Evolutionary conservation across 139 green algal species (phyloP), one percentile per base, ranked within the genome.

Genomic region (Tetraselmis striata): DNA sequence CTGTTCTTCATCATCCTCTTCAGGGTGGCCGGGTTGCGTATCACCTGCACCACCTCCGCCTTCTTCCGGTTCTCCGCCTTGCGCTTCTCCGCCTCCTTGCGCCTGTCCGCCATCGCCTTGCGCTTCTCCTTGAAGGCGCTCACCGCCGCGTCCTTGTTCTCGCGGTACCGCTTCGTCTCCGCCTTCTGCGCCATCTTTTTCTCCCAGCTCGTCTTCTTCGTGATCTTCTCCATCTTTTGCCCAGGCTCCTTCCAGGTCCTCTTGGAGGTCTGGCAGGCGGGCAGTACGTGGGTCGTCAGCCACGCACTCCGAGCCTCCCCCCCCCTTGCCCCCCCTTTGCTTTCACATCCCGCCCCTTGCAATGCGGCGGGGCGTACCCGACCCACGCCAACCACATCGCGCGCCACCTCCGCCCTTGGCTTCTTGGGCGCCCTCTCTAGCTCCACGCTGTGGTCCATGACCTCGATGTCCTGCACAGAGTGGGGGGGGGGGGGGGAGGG

Each of bases 1-100:
- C 93, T 94, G 83, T 75, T 90, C 85, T 92, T 92, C 84, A 91
- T 84, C 90, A 94, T 94, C 31, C 82, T 86, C 76, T 89, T 91
- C 31, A 90, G 81, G 1, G 89, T 94, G 1, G 83, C 82, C 0
- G 83, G 28, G 26, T 82, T 91, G 1, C 58, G 78, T 23, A 79
- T 83, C 75, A 85, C 88, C 25, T 84, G 75, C 28, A 84, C 81
- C 31, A 91, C 28, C 25, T 77, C 83, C 23, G 81, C 23, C 58
- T 86, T 85, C 29, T 84, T 32, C 26, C 80, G 81, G 2, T 89
- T 90, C 75, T 89, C 90, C 82, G 88, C 81, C 84, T 91, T 91
- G 23, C 78, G 76, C n/a, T 82, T 28, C 82, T 87, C 86, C 0
- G 84, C 85, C 2, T 67, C 86, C 81, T 93, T 84, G 30, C 78